Base-by-base conservation (phyloP, 2,329 filamentous ascomycete species). In the Rugonectria rugulosa region DNA sequence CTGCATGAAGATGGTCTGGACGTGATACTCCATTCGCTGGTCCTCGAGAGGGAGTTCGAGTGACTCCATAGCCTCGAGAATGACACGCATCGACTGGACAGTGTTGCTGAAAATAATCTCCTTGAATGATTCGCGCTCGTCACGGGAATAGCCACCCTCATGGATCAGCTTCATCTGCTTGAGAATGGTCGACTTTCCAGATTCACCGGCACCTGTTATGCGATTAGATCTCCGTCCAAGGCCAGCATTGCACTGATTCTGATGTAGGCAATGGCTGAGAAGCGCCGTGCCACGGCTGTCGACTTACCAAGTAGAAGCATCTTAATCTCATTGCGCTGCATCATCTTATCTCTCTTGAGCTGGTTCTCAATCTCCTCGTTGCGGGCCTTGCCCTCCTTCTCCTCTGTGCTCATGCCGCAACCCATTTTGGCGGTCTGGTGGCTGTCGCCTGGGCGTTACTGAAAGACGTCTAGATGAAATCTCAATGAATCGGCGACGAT, bases 151-250 rank as follows among this genome's bases (percentile, higher is more conserved):
- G 68, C 95, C 94, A 63, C 95, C 95, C 82, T 99, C 95, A 77
- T 99, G 92, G 72, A 99, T 99, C 72, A 99, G 90, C 84, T 98
- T 99, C 95, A 99, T 98, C 81, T 98, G 94, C 81, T 98, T 98
- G 64, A 98, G 86, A 60, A 98, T 94, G 5, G 94, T 98, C 6
- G 94, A 97, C 77, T 98, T 99, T 69, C 95, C 77, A 58, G 77
- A 77, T 93, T 99, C 95, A 89, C 95, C 94, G 79, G 95, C 95
- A 84, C 92, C 92, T 96, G 70, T 37, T 14, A 21, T 45, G 7
- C 26, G 37, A 62, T 75, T 68, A 76, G 71, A 57, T 56, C 42
- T 6, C 31, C 41, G 32, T 23, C 15, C 37, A 27, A 23, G 20
- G 37, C 27, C 37, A 31, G 20, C 15, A n/a, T 5, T 20, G 23